Percentiles rank a stretch among this genome's conserved stretches.
Evolutionary conservation across 352 stramenopile species (phyloP).

Genomic region (Globisporangium heterothallicum): DNA sequence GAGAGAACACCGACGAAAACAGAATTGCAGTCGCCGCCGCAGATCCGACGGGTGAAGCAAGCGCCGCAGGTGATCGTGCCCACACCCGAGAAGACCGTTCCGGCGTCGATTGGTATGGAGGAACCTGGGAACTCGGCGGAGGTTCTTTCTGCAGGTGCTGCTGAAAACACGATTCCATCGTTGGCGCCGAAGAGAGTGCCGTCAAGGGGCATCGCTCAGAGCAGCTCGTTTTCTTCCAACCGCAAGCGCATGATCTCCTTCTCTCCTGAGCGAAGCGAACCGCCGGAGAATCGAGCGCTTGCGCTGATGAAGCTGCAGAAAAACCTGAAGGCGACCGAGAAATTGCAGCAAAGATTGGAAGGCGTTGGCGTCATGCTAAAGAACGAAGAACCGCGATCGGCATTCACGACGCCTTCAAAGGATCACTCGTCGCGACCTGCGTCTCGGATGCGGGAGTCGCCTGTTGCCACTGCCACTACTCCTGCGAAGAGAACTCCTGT

Average conservation of each 20-base stretch:
- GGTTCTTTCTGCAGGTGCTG: neutral
- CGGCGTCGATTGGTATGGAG: slow-evolving; percentile 9
- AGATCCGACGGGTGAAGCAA: slow-evolving; percentile 8
- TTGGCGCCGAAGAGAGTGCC: slow-evolving; percentile 15
- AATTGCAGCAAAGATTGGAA: slow-evolving; percentile 57
- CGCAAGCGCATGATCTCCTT: slow-evolving; percentile 82
- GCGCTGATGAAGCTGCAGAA: slow-evolving; percentile 57
- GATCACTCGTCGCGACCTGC: neutral
- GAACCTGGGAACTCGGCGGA: neutral
- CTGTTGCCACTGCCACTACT: neutral
- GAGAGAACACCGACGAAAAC: slow-evolving; percentile 48
- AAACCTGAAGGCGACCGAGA: slow-evolving; percentile 68
- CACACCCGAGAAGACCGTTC: slow-evolving; percentile 23
- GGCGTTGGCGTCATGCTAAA: slow-evolving; percentile 16
- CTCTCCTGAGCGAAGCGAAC: slow-evolving; percentile 56
- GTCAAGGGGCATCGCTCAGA: slow-evolving; percentile 56
- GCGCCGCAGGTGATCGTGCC: slow-evolving; percentile 20
- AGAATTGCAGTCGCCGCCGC: slow-evolving; percentile 19
- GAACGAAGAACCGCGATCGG: slow-evolving; percentile 11
- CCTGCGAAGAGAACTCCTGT: slow-evolving; percentile 7
- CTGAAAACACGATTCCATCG: neutral
- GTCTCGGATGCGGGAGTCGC: slow-evolving; percentile 3
- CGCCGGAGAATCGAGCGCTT: slow-evolving; percentile 41
- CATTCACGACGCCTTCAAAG: slow-evolving; percentile 14
- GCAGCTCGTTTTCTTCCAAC: slow-evolving; percentile 55